Base-by-base conservation (phyloP, 2,329 filamentous ascomycete genomes). In the Pseudopyrenochaeta lycopersici region DNA sequence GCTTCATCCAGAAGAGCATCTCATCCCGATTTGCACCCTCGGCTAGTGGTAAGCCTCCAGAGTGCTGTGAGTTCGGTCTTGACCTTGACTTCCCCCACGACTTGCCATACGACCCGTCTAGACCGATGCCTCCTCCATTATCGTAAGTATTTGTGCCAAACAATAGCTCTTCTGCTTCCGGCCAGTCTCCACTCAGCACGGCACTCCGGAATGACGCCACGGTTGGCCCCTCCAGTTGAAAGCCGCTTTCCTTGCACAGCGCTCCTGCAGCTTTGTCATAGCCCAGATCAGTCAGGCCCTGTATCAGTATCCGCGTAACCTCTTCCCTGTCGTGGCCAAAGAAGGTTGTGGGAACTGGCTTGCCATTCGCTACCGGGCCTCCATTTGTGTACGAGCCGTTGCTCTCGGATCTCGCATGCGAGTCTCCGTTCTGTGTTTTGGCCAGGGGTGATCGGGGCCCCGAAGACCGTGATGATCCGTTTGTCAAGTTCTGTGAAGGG, bases 271-370 rank as follows among this genome's bases (percentile, higher is more conserved):
- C 90, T 11, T 82, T 81, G 54, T 87, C 82, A 71, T 98, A 97
- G 2, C 95, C 95, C 79, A 99, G 83, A 73, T 97, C 94, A 20
- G 88, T 86, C 60, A 99, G 79, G 31, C 92, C 90, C 76, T 99
- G 95, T 68, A 99, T 95, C 66, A 99, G 78, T 60, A 98, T 90
- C 48, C 95, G 84, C 4, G 94, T 96, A 39, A 98, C 89, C 78
- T 99, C 94, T 80, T 97, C 92, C 72, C 92, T 87, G 71, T 95
- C 87, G 72, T 98, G 94, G 15, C 92, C 93, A 70, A 88, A 89
- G 74, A 96, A 98, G 30, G 80, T 80, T 4, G 80, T 41, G 23
- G 74, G 66, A 17, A 69, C 39, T 18, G 69, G 52, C 35, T 63
- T 66, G 20, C 68, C 68, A 44, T 69, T 72, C 9, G 68, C 56